Base-by-base conservation (phyloP, 306 rosid species). In the Lathyrus oleraceus region DNA sequence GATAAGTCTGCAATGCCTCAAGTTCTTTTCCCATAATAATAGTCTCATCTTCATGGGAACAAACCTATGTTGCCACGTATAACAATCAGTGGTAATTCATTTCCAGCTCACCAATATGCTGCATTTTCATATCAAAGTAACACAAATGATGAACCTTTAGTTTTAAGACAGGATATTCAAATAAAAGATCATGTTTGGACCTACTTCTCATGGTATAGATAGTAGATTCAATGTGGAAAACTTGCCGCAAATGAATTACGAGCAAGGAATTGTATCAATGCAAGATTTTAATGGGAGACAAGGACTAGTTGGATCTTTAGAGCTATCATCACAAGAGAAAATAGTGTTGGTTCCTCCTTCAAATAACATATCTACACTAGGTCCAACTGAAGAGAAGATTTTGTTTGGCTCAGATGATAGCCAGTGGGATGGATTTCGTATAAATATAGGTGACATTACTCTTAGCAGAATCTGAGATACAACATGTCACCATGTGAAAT, bases 321-420 rank as follows among this genome's bases (percentile, higher is more conserved):
- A 88, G 82, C 66, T 78, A 45, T 79, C 87, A 30, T 77, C 87
- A 5, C 87, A 81, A 57, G 89, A 86, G 78, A 92, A 83, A 78
- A 73, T 88, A 35, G 61, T 58, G 65, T 86, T 81, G 80, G 83
- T 71, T 71, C 62, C 88, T 65, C 70, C 93, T 25, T 76, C 90
- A 42, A 91, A 85, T 70, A 81, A 69, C 13, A 78, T 84, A 68
- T 89, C 96, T 63, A 77, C 98, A 13, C 80, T 92, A 69, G 96
- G 90, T 86, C 98, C 98, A 70, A 85, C 98, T 2, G 98, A 92
- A 78, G 98, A 92, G 65, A 92, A 89, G 81, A 92, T 92, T 74
- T 82, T 92, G 81, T 92, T 88, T 84, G 98, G 98, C 71, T 90
- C 96, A 8, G 96, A 92, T 77, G 96, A 92, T 67, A 92, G 74